Conservation (phyloP, 805 yeast species). For the Kazachstania bromeliacearum region DNA sequence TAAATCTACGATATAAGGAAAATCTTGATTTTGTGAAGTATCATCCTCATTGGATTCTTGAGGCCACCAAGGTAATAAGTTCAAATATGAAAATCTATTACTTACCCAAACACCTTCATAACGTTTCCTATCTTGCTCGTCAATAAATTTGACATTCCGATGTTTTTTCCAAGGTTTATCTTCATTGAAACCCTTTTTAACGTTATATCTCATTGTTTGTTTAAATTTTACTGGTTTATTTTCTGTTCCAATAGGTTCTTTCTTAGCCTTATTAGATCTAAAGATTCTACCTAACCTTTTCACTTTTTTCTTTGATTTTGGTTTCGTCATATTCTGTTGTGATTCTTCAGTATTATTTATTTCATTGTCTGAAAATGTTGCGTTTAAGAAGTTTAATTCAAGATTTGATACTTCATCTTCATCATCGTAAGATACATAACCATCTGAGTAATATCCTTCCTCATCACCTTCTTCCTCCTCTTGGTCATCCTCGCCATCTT, state of each 20-base stretch:
- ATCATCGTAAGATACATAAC: no score
- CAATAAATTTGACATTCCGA: conserved; percentile 41
- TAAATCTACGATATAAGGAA: conserved; percentile 4
- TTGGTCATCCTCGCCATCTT: background rate
- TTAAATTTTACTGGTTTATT: conserved; percentile 12
- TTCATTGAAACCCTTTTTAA: conserved; percentile 47
- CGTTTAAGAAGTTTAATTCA: no score
- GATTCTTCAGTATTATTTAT: background rate
- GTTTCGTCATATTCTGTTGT: background rate
- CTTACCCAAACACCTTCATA: conserved; percentile 94
- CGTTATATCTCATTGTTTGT: conserved; percentile 22
- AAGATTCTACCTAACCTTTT: conserved; percentile 3
- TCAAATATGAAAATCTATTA: conserved; percentile 60
- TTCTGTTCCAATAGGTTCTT: background rate
- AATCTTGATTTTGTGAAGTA: background rate
- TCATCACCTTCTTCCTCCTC: background rate
- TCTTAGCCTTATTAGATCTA: background rate
- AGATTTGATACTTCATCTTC: background rate
- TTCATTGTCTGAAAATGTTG: no score
- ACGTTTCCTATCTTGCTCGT: conserved; percentile 66
- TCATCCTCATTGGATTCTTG: background rate
- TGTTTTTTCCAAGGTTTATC: conserved; percentile 94
- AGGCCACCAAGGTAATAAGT: conserved; percentile 29
- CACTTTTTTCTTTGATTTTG: conserved; percentile 1
- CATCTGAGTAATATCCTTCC: background rate